phyloP scores from a whole-genome alignment of 768 basidiomycete species.

The Trametes sanguinea region DNA sequence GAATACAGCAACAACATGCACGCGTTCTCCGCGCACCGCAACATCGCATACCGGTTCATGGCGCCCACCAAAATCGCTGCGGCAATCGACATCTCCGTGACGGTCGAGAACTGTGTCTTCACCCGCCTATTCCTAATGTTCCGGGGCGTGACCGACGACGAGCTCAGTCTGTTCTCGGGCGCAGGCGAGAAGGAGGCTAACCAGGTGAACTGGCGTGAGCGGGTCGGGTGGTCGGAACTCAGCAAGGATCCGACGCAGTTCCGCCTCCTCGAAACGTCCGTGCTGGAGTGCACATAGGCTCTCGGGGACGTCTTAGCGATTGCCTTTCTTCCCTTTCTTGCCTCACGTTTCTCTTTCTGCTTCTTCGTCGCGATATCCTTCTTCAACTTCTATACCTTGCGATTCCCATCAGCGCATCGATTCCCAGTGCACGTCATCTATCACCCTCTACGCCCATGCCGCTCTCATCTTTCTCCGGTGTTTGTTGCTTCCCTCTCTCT shows the following conservation, averaged over 20 bases:
- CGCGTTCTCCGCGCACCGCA: conserved; percentile 73
- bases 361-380: conserved; percentile 8
- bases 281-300: conserved; percentile 60
- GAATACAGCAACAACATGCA: conserved; percentile 68
- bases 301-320: too few relatives aligned
- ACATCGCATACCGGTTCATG: conserved; percentile 90
- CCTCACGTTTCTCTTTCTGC: neutral
- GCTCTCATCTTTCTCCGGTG: neutral
- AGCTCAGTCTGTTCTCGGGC: conserved; percentile 69
- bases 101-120: conserved; percentile 76
- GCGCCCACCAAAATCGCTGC: conserved; percentile 76
- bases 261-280: conserved; percentile 76
- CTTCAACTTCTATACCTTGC: conserved; percentile 14
- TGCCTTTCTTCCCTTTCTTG: neutral
- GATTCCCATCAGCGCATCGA: neutral
- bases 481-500: neutral
- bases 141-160: conserved; percentile 80
- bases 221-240: conserved; percentile 79
- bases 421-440: neutral
- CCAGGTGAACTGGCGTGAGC: conserved; percentile 75
- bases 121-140: conserved; percentile 87
- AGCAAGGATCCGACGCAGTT: conserved; percentile 75
- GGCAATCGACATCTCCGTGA: conserved; percentile 87
- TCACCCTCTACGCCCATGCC: neutral
- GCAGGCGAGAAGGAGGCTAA: conserved; percentile 89